A percentile compares a stretch with the other conserved stretches of the same genome.
phyloP scores from a whole-genome alignment of 78 protist species.

The Guillardia theta region DNA sequence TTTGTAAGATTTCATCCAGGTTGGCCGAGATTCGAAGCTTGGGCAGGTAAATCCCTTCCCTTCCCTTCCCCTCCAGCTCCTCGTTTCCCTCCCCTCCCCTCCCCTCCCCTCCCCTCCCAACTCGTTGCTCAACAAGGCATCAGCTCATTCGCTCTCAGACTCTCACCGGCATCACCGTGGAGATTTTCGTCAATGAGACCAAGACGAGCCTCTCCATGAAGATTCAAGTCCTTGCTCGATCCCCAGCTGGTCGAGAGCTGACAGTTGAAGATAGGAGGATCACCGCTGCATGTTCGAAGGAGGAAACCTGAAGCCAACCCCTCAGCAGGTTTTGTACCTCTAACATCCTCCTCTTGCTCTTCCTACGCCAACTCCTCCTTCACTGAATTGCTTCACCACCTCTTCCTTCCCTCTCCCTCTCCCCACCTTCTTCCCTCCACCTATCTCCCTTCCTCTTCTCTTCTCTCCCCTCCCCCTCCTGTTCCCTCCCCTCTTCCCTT shows the following conservation, averaged over 20 bases:
- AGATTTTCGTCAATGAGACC: not conserved
- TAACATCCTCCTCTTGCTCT: not conserved
- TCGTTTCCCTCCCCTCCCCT: no score
- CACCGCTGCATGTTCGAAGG: not conserved
- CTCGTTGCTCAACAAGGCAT: no score
- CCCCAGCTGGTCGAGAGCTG: not conserved
- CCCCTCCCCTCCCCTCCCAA: no score
- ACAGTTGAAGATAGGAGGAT: not conserved
- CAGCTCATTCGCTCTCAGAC: no score
- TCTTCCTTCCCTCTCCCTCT: not conserved
- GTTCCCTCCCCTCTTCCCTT: not conserved
- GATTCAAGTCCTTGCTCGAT: not conserved
- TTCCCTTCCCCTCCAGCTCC: no score
- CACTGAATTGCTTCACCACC: not conserved
- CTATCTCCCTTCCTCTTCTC: not conserved
- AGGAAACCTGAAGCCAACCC: not conserved
- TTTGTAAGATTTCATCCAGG: no score
- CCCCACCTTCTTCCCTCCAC: not conserved
- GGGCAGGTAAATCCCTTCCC: no score
- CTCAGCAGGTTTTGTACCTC: not conserved
- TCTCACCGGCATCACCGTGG: no score
- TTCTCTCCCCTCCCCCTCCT: not conserved
- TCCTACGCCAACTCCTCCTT: not conserved
- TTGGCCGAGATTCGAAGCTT: no score
- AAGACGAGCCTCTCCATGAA: not conserved